Percentiles rank a stretch among this genome's conserved stretches.
Conservation (phyloP, 2,329 filamentous ascomycete species). For the Aureobasidium uvarum region DNA sequence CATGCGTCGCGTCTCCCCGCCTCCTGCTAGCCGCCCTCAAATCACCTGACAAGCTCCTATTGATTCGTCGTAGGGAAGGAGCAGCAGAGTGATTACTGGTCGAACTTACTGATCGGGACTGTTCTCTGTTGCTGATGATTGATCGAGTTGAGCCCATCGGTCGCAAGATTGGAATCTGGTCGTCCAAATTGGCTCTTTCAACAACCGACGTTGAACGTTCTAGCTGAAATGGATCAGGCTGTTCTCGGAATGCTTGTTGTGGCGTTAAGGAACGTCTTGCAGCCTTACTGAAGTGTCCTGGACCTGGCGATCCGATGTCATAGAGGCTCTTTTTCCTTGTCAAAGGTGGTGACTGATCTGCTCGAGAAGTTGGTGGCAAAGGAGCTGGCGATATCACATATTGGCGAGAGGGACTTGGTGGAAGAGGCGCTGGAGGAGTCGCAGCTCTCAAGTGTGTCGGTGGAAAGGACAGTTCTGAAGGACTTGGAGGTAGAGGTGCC, state of each 20-base stretch:
- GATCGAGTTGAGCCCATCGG: slow-evolving; percentile 39
- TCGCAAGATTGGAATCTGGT: neutral
- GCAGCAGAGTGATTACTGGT: slow-evolving; percentile 58
- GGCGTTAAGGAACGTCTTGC: slow-evolving; percentile 40
- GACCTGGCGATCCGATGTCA: slow-evolving; percentile 40
- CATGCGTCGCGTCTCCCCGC: slow-evolving; percentile 42
- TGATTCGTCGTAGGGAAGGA: slow-evolving; percentile 68
- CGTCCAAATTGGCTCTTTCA: neutral
- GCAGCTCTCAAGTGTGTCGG: neutral
- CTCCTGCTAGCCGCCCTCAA: slow-evolving; percentile 66
- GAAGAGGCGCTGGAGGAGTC: slow-evolving; percentile 8
- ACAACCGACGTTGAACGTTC: neutral
- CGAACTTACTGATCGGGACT: slow-evolving; percentile 61
- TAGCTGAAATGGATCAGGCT: neutral
- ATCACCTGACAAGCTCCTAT: slow-evolving; percentile 70
- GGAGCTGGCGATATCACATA: neutral
- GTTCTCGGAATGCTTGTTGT: slow-evolving; percentile 41
- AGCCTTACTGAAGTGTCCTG: slow-evolving; percentile 44
- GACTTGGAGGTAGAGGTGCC: neutral
- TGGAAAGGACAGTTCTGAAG: neutral
- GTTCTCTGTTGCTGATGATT: slow-evolving; percentile 39
- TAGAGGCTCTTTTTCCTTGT: slow-evolving; percentile 36
- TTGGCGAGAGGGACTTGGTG: neutral
- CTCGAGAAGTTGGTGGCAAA: neutral
- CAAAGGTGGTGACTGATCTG: neutral